Evolutionary conservation across 257 asterid genomes (phyloP), one percentile per base, ranked within the genome.

Genomic region (Anisodus tanguticus): DNA sequence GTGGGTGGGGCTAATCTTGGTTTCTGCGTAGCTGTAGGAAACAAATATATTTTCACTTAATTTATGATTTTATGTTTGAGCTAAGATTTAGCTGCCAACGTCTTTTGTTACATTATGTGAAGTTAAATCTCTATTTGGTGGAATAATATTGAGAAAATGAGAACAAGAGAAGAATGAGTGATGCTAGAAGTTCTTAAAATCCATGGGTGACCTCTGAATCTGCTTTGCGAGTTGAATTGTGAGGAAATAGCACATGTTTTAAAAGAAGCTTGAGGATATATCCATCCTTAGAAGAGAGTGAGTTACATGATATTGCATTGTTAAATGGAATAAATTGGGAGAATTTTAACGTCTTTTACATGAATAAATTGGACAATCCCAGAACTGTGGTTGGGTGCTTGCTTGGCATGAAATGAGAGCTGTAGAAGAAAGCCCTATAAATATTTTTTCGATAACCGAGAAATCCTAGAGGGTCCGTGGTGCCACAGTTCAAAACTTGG

Each of bases 251-350:
- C 62, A 49, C 81, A 74, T 2, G 22, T 74, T 74, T 51, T 51
- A 51, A 26, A 76, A 11, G 60, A 22, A 72, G 63, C 22, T 51
- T 22, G 19, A 6, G 6, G 45, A 76, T 76, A 49, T 12, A 11
- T 74, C 43, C 70, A 19, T 74, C 26, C 35, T 31, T 31, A 22
- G 26, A 22, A 47, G 19, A 11, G 62, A 22, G 43, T 7, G 22
- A 12, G 63, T 76, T 49, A 51, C 62, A 51, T 76, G 62, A 76
- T 51, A 31, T 76, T 22, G 81, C 63, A 76, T 76, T 76, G 63
- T 76, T 49, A 22, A 51, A 3, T 47, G 60, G 43, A n/a, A 72
- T 43, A 45, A 43, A 22, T 49, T 51, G 22, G 19, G 22, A 16
- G 62, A 16, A 22, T 19, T 74, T 26, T 19, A 19, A 47, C 11